Evolutionary conservation across 768 basidiomycete genomes (phyloP).

Genomic region (Lentinula aciculospora): DNA sequence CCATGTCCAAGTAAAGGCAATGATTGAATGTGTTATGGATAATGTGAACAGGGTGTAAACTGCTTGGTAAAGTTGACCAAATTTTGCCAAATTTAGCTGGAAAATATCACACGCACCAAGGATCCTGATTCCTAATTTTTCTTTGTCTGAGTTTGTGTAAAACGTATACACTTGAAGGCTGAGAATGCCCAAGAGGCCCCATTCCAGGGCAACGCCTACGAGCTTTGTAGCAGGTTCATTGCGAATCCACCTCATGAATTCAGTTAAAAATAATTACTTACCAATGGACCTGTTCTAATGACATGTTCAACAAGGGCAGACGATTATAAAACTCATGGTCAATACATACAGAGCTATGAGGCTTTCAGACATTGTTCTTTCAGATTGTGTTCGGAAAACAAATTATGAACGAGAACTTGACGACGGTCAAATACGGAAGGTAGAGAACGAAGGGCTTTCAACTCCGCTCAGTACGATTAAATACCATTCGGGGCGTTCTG

Average conservation of each 20-base stretch:
- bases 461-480: neutral
- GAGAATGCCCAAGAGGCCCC: neutral
- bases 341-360: neutral
- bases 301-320: neutral
- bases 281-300: neutral
- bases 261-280: no score
- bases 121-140: slow-evolving; percentile 6
- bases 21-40: slow-evolving; percentile 15
- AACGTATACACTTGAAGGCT: slow-evolving; percentile 1
- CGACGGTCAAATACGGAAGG: neutral
- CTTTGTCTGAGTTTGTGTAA: slow-evolving; percentile 3
- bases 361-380: neutral
- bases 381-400: neutral
- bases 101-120: neutral
- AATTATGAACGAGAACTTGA: no score
- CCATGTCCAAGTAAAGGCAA: slow-evolving; percentile 16
- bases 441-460: neutral
- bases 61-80: neutral
- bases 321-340: neutral
- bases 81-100: no score
- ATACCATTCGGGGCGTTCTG: neutral
- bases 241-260: neutral
- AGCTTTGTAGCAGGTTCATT: neutral
- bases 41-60: slow-evolving; percentile 11
- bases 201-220: neutral